Percentiles rank a stretch among this genome's conserved stretches.
phyloP scores from a whole-genome alignment of 2,329 filamentous ascomycete species.

The Colletotrichum acutatum region DNA sequence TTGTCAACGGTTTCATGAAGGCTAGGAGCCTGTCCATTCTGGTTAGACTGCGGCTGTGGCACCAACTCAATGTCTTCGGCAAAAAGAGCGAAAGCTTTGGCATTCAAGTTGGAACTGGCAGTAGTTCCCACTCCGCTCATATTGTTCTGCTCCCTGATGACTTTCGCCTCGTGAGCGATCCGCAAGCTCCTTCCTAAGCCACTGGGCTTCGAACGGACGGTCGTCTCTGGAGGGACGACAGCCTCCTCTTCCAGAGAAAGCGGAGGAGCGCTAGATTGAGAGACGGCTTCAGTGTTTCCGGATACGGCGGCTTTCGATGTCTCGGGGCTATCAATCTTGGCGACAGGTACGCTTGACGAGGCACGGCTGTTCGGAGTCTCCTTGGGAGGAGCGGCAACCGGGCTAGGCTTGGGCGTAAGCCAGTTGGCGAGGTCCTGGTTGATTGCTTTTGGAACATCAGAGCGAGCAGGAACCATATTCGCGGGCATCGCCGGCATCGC shows the following conservation, averaged over 20 bases:
- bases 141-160: neutral
- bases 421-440: neutral
- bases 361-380: neutral
- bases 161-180: neutral
- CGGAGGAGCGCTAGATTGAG: neutral
- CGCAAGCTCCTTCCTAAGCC: neutral
- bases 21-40: neutral
- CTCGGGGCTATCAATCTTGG: neutral
- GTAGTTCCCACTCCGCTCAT: neutral
- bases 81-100: neutral
- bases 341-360: neutral
- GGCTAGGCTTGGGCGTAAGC: neutral
- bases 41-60: neutral
- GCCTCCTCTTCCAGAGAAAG: neutral
- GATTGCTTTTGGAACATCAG: neutral
- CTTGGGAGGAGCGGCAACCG: neutral
- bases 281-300: neutral
- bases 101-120: neutral
- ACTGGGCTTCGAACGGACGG: neutral
- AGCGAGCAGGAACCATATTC: neutral
- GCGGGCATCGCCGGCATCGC: too few relatives aligned
- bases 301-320: neutral
- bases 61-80: neutral
- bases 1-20: neutral
- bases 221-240: neutral